Evolutionary conservation across 2,329 filamentous ascomycete genomes (phyloP).

Genomic region (Botrytis hyacinthi): DNA sequence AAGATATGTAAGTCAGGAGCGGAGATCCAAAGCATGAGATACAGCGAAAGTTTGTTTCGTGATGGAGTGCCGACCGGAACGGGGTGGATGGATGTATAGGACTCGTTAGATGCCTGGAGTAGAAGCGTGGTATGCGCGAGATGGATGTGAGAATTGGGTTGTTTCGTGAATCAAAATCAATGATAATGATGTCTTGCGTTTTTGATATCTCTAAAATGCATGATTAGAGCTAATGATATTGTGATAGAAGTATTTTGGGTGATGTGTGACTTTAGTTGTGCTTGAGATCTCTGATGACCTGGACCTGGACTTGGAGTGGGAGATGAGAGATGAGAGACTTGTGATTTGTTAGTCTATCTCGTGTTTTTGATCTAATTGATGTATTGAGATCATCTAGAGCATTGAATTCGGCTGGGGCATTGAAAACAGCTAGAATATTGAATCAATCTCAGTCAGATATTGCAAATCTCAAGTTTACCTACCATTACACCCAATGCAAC

Average conservation of each 20-base stretch:
- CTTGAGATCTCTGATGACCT: background rate
- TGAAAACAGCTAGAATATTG: background rate
- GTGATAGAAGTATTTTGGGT: background rate
- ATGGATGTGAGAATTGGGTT: background rate
- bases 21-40: background rate
- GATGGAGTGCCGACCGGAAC: background rate
- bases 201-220: background rate
- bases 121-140: background rate
- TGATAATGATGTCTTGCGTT: background rate
- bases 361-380: background rate
- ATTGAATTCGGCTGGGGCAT: background rate
- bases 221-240: too few species aligned
- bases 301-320: background rate
- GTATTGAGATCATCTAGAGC: background rate
- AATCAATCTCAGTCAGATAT: background rate
- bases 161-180: background rate
- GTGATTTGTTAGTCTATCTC: background rate
- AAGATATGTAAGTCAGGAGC: background rate
- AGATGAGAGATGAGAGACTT: background rate
- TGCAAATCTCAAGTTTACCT: background rate
- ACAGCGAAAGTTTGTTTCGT: background rate
- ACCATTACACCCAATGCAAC: too few species aligned
- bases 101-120: background rate
- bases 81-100: background rate
- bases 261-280: background rate